These are phyloP conservation scores for Striga hermonthica DNA, from an alignment of 305 asterid genomes.

Conservation along the genomic window DNA sequence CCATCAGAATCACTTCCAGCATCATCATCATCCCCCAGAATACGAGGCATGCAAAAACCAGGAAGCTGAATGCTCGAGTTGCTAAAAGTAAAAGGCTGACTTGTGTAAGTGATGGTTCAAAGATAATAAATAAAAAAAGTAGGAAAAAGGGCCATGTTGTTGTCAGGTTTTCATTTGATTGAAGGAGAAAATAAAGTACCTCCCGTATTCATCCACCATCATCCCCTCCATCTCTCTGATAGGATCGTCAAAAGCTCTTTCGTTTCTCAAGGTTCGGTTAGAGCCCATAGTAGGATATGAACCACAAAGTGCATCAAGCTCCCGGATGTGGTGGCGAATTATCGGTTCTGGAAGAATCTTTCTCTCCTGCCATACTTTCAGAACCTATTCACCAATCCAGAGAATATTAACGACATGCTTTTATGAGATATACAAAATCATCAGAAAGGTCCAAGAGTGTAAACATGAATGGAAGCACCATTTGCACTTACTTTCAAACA, in stretches of 20 bases:
- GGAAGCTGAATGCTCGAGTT: constrained; percentile 87
- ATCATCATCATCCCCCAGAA: constrained; percentile 69
- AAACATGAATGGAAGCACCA: constrained; percentile 20
- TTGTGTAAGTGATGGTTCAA: constrained; percentile 22
- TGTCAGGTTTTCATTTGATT: neutral
- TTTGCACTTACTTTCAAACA: constrained; percentile 72
- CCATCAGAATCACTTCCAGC: constrained; percentile 76
- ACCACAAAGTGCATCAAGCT: constrained; percentile 73
- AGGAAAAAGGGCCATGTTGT: constrained; percentile 6
- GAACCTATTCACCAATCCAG: constrained; percentile 54
- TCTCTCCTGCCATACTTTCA: constrained; percentile 91
- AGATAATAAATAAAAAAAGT: constrained; percentile 7
- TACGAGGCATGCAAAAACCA: constrained; percentile 83
- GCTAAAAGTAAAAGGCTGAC: constrained; percentile 46
- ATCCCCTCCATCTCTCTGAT: constrained; percentile 90
- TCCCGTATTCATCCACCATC: constrained; percentile 91
- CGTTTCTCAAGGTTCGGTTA: constrained; percentile 62
- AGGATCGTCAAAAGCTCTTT: constrained; percentile 91
- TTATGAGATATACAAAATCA: constrained; percentile 3
- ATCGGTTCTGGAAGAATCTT: constrained; percentile 78
- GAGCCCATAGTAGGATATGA: constrained; percentile 60
- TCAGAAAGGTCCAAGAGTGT: constrained; percentile 15
- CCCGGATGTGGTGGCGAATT: constrained; percentile 72
- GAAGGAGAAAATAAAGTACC: constrained; percentile 42
- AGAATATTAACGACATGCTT: constrained; percentile 22